These are phyloP conservation scores for Pochonia chlamydosporia DNA, from an alignment of 2,329 filamentous ascomycete genomes.

Conservation along the genomic window DNA sequence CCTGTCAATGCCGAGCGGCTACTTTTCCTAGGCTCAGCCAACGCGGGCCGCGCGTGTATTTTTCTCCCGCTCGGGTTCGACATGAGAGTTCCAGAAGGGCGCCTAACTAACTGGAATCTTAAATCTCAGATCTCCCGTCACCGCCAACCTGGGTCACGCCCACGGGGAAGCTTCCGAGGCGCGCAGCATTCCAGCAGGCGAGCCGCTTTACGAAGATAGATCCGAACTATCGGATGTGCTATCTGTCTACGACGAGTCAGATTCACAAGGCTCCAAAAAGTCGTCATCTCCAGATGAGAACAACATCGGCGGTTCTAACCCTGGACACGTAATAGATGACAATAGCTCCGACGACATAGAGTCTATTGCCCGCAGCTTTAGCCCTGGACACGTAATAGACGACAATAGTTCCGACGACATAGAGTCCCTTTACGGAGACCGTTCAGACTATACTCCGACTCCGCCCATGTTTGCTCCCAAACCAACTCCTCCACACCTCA, in stretches of 20 bases:
- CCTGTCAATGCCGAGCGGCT: not conserved
- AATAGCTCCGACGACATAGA: constrained; percentile 20
- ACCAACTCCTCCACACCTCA: constrained; percentile 46
- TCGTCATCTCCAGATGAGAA: constrained; percentile 15
- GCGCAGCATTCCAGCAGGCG: constrained; percentile 33
- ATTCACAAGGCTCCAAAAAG: constrained; percentile 29
- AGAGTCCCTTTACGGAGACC: constrained; percentile 23
- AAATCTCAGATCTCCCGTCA: constrained; percentile 17
- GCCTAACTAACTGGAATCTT: constrained; percentile 21
- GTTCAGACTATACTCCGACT: constrained; percentile 31
- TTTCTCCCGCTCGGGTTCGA: not conserved
- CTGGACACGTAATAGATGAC: constrained; percentile 20
- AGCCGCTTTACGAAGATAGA: constrained; percentile 36
- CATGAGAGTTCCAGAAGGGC: not conserved
- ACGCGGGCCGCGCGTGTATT: not conserved
- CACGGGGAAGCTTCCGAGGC: constrained; percentile 17
- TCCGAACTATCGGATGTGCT: constrained; percentile 35
- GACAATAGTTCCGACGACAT: constrained; percentile 21
- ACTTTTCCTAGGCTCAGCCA: not conserved
- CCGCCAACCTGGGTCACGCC: constrained; percentile 16
- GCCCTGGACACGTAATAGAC: constrained; percentile 19
- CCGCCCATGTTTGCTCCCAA: constrained; percentile 47
- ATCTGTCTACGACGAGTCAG: constrained; percentile 39
- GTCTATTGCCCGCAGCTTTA: constrained; percentile 18
- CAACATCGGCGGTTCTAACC: constrained; percentile 18